Conservation (phyloP, 139 green algal genomes). For the Spirogloea muscicola region DNA sequence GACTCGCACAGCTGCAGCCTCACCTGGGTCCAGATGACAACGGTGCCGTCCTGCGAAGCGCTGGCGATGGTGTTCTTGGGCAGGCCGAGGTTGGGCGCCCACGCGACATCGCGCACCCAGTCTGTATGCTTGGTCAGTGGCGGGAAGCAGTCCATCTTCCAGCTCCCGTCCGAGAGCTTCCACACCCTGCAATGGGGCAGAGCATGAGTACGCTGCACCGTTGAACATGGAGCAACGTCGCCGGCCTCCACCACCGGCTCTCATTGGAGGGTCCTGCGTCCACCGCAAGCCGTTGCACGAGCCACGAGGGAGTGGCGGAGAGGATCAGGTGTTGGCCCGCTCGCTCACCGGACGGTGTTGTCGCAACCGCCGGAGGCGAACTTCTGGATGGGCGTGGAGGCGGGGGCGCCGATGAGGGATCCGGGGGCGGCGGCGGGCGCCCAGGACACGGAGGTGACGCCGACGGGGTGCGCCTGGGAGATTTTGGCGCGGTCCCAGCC, state of each 20-base stretch:
- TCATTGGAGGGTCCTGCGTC: too few species aligned
- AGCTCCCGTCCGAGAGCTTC: constrained; percentile 49
- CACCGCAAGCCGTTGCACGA: too few species aligned
- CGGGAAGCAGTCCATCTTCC: constrained; percentile 57
- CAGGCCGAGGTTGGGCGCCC: constrained; percentile 86
- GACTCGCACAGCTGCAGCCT: background rate
- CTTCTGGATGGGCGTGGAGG: constrained; percentile 55
- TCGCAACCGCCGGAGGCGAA: constrained; percentile 82
- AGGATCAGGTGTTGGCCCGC: too few species aligned
- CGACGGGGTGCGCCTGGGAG: constrained; percentile 70
- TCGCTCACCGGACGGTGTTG: too few species aligned
- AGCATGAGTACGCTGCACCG: too few species aligned
- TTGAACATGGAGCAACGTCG: too few species aligned
- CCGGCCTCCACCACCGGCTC: too few species aligned
- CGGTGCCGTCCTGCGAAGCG: constrained; percentile 63
- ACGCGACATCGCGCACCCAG: constrained; percentile 89
- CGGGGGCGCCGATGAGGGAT: constrained; percentile 45
- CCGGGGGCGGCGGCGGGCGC: constrained; percentile 70
- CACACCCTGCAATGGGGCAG: too few species aligned
- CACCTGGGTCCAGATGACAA: constrained; percentile 26
- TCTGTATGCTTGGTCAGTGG: constrained; percentile 78
- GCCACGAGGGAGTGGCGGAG: too few species aligned
- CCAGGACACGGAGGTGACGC: constrained; percentile 83
- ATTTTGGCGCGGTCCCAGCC: constrained; percentile 46
- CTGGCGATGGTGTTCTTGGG: constrained; percentile 82